A percentile compares a stretch with the other conserved stretches of the same genome.
Evolutionary conservation across 352 stramenopile genomes (phyloP).

Genomic region (Globisporangium recalcitrans): DNA sequence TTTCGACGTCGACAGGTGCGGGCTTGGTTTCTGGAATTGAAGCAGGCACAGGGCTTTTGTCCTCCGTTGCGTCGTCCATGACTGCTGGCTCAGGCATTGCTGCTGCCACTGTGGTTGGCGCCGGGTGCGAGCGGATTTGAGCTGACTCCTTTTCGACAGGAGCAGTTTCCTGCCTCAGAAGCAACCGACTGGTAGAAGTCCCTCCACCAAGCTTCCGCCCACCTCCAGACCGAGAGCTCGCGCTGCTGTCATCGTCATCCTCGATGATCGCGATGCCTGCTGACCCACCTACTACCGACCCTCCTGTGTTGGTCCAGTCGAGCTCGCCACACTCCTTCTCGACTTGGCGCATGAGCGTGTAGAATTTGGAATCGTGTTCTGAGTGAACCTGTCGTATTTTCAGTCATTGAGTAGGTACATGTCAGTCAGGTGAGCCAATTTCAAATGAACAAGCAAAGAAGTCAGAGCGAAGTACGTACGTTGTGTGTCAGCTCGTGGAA

Average conservation of each 20-base stretch:
- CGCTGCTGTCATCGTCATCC: slow-evolving; percentile 14
- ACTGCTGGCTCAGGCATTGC: not conserved
- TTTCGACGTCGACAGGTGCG: slow-evolving; percentile 16
- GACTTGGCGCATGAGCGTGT: slow-evolving; percentile 74
- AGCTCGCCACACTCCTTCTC: slow-evolving; percentile 70
- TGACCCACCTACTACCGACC: slow-evolving; percentile 32
- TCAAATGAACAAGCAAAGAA: not conserved
- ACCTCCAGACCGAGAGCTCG: not conserved
- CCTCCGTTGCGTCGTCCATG: not conserved
- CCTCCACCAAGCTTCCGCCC: slow-evolving; percentile 35
- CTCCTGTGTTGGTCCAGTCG: slow-evolving; percentile 52
- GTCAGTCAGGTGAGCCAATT: not conserved
- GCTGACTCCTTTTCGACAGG: not conserved
- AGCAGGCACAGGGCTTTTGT: not conserved
- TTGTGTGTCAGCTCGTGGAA: slow-evolving; percentile 95
- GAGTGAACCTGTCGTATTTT: slow-evolving; percentile 42
- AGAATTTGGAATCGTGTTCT: slow-evolving; percentile 78
- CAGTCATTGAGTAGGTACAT: not conserved
- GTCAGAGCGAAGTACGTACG: slow-evolving; percentile 28
- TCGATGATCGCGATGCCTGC: slow-evolving; percentile 9
- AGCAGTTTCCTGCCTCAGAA: slow-evolving; percentile 1
- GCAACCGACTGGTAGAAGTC: slow-evolving; percentile 27
- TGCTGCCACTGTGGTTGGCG: not conserved
- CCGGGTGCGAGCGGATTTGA: not conserved
- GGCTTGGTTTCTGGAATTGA: not conserved